These are phyloP conservation scores for Phlebiopsis gigantea DNA, from an alignment of 768 basidiomycete genomes.

Conservation along the genomic window DNA sequence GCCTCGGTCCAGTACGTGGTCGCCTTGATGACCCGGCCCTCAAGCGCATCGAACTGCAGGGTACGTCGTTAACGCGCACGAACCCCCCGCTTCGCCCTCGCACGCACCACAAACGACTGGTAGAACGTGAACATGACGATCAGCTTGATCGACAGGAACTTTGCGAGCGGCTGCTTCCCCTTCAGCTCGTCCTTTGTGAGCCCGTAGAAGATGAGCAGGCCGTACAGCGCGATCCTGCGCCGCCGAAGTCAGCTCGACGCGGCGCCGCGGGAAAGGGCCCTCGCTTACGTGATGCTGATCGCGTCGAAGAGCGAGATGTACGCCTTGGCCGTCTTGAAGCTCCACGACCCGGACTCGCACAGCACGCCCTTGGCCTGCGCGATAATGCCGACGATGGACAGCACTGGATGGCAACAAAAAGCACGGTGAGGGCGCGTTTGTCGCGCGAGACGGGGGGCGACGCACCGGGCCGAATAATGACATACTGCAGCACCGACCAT, in stretches of 20 bases:
- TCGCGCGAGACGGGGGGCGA: neutral
- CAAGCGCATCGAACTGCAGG: conserved; percentile 57
- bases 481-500: conserved; percentile 90
- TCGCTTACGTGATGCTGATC: conserved; percentile 67
- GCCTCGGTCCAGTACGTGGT: conserved; percentile 79
- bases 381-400: conserved; percentile 75
- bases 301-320: conserved; percentile 75
- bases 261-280: neutral
- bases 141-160: conserved; percentile 84
- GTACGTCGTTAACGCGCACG: neutral
- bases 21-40: conserved; percentile 67
- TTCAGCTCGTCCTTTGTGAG: conserved; percentile 76
- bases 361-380: conserved; percentile 65
- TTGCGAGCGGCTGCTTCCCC: conserved; percentile 71
- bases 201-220: conserved; percentile 77
- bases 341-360: conserved; percentile 60
- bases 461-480: conserved; percentile 59
- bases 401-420: conserved; percentile 27
- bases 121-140: conserved; percentile 90
- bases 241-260: neutral
- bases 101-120: conserved; percentile 67
- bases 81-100: neutral
- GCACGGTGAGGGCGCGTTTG: neutral
- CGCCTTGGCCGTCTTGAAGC: conserved; percentile 54
- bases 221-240: conserved; percentile 75